Conservation (phyloP, 345 rosid species). For the Diplotaxis tenuifolia region DNA sequence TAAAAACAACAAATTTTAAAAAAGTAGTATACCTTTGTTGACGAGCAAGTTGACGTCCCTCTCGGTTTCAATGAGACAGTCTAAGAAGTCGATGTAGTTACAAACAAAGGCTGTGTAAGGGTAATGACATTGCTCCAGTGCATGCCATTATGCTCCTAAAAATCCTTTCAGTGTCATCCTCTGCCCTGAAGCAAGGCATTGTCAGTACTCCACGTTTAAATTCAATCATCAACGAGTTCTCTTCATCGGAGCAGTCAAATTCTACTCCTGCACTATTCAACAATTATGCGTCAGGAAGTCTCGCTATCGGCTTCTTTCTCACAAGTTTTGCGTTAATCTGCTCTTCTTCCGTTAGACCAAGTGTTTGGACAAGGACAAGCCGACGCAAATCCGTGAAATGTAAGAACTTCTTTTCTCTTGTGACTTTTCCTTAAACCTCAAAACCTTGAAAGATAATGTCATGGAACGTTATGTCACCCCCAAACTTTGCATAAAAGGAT, state of each 20-base stretch:
- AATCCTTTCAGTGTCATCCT: slow-evolving; percentile 5
- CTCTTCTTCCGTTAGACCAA: background rate
- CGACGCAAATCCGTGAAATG: background rate
- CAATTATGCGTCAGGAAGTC: slow-evolving; percentile 16
- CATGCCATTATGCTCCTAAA: slow-evolving; percentile 36
- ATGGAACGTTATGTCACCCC: background rate
- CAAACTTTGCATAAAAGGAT: background rate
- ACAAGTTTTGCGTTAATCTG: background rate
- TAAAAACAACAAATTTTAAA: no score
- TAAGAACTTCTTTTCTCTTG: background rate
- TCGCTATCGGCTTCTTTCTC: background rate
- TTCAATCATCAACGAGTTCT: slow-evolving; percentile 6
- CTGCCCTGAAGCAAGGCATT: slow-evolving; percentile 20
- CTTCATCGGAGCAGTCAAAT: background rate
- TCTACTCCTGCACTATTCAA: slow-evolving; percentile 23
- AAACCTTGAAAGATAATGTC: background rate
- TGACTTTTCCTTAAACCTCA: background rate
- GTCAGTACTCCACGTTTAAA: slow-evolving; percentile 3
- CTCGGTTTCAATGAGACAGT: slow-evolving; percentile 26
- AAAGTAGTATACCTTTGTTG: background rate
- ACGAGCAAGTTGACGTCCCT: background rate
- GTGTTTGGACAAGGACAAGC: background rate
- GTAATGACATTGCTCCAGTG: slow-evolving; percentile 36
- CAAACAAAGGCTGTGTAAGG: background rate
- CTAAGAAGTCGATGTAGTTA: slow-evolving; percentile 21